Percentiles rank a stretch among this genome's conserved stretches.
phyloP scores from a whole-genome alignment of 768 basidiomycete genomes.

The Termitomyces sp. region DNA sequence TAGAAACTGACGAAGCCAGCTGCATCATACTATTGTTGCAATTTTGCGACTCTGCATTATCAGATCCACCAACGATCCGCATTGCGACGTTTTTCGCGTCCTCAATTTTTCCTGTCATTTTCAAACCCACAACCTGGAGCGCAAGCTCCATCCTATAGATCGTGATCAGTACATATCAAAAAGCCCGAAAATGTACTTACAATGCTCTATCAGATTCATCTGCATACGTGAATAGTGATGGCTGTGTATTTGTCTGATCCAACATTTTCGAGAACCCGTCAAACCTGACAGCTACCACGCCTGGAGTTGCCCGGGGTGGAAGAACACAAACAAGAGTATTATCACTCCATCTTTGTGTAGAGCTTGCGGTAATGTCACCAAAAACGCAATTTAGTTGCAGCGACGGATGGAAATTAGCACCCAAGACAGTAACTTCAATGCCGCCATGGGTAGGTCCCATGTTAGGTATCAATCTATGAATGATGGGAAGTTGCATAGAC shows the following conservation, averaged over 20 bases:
- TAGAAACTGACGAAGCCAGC: slow-evolving; percentile 34
- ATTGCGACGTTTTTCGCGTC: slow-evolving; percentile 91
- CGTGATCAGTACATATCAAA: slow-evolving; percentile 9
- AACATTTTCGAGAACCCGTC: slow-evolving; percentile 64
- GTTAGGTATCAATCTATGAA: slow-evolving; percentile 81
- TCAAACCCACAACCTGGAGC: slow-evolving; percentile 89
- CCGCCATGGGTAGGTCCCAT: slow-evolving; percentile 87
- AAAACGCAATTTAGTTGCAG: slow-evolving; percentile 76
- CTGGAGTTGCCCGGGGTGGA: slow-evolving; percentile 76
- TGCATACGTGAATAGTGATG: slow-evolving; percentile 80
- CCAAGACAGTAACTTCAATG: slow-evolving; percentile 90
- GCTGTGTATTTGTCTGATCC: slow-evolving; percentile 41
- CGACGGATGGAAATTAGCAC: slow-evolving; percentile 80
- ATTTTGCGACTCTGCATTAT: slow-evolving; percentile 36
- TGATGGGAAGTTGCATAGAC: slow-evolving; percentile 58
- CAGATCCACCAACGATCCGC: slow-evolving; percentile 81
- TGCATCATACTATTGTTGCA: slow-evolving; percentile 47
- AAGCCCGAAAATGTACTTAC: slow-evolving; percentile 39
- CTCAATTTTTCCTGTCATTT: slow-evolving; percentile 95
- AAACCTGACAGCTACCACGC: slow-evolving; percentile 88
- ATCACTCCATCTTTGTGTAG: slow-evolving; percentile 88
- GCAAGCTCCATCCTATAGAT: slow-evolving; percentile 84
- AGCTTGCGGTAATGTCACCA: slow-evolving; percentile 75
- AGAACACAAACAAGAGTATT: slow-evolving; percentile 90
- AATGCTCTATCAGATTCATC: slow-evolving; percentile 87